Conservation (phyloP, 148 eudicot species). For the Spergularia marina region DNA sequence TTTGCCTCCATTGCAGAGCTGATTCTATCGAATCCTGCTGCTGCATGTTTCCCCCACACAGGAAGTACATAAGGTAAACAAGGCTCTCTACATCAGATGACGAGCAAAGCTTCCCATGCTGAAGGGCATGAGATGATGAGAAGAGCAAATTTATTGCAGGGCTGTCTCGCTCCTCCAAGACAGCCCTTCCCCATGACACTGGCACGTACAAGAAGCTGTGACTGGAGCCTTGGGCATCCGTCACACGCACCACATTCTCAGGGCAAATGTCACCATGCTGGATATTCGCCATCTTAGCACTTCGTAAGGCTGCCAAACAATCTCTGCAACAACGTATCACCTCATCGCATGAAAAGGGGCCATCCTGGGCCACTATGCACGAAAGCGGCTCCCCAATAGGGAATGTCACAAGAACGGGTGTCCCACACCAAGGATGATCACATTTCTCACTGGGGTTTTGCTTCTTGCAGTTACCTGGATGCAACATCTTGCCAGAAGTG, state of each 20-base stretch:
- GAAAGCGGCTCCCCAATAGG: constrained; percentile 69
- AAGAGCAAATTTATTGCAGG: constrained; percentile 65
- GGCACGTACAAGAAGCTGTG: constrained; percentile 39
- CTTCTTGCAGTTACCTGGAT: constrained; percentile 55
- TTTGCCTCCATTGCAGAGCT: constrained; percentile 69
- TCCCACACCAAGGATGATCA: constrained; percentile 77
- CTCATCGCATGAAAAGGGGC: constrained; percentile 61
- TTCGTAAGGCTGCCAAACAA: constrained; percentile 64
- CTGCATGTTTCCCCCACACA: constrained; percentile 59
- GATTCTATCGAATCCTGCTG: constrained; percentile 78
- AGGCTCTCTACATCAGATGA: constrained; percentile 85
- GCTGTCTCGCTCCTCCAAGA: constrained; percentile 75
- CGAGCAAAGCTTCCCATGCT: constrained; percentile 76
- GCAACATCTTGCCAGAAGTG: constrained; percentile 64
- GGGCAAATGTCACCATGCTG: constrained; percentile 81
- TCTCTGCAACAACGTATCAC: constrained; percentile 68
- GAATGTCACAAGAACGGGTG: constrained; percentile 60
- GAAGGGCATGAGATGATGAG: constrained; percentile 72
- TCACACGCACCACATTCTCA: constrained; percentile 55
- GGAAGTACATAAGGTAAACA: constrained; percentile 51
- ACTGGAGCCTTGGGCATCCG: constrained; percentile 30
- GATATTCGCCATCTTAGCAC: constrained; percentile 52
- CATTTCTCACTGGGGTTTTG: constrained; percentile 59
- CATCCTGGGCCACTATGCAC: constrained; percentile 40
- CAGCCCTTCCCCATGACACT: constrained; percentile 75